Conservation (phyloP, 148 eudicot species). For the Chenopodium formosanum region DNA sequence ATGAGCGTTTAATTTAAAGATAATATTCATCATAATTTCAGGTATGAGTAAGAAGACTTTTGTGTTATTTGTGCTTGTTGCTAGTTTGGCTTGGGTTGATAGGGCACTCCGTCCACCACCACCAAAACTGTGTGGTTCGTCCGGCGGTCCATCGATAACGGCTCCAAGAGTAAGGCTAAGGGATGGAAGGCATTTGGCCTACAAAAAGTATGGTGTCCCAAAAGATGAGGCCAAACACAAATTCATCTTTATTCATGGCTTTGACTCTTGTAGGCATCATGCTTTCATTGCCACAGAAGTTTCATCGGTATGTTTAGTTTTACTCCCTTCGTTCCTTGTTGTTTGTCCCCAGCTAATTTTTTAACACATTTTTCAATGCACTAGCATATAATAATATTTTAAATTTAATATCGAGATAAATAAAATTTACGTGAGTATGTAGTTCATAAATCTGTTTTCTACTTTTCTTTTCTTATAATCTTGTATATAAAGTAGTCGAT, state of each 20-base stretch:
- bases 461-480: no score
- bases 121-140: slow-evolving; percentile 62
- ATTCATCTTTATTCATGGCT: slow-evolving; percentile 40
- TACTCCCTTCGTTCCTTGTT: not conserved
- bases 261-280: slow-evolving; percentile 46
- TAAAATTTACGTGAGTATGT: no score
- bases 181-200: slow-evolving; percentile 77
- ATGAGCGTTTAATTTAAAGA: no score
- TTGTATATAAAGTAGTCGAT: no score
- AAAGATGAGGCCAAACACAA: slow-evolving; percentile 43
- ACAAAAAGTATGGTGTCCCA: slow-evolving; percentile 64
- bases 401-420: no score
- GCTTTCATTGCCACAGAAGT: slow-evolving; percentile 43
- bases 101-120: slow-evolving; percentile 56
- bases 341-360: no score
- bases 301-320: slow-evolving; percentile 42
- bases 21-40: no score
- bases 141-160: slow-evolving; percentile 61
- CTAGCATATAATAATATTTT: no score
- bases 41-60: no score
- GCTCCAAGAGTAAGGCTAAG: slow-evolving; percentile 54
- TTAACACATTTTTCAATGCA: no score
- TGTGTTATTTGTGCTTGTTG: slow-evolving; percentile 35
- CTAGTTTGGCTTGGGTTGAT: slow-evolving; percentile 64
- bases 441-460: no score